Conservation (phyloP, 225 moss, liverwort and hornwort species). For the Climacium dendroides region DNA sequence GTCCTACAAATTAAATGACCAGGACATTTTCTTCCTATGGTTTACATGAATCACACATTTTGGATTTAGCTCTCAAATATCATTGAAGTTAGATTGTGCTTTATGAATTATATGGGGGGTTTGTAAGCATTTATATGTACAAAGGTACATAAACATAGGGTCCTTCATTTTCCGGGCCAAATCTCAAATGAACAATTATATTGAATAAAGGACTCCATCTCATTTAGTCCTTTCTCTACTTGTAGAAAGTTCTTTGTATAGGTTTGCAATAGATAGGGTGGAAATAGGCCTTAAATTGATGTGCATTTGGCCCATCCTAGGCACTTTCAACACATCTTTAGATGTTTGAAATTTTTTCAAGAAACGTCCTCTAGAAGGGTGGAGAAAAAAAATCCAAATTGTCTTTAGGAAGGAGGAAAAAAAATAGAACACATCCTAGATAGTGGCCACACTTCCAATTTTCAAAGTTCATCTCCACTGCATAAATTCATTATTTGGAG, state of each 20-base stretch:
- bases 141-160: no score
- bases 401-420: fast-evolving
- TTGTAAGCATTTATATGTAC: no score
- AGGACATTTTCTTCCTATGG: no score
- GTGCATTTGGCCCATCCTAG: background rate
- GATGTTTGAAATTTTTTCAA: background rate
- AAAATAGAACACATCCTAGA: fast-evolving
- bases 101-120: no score
- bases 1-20: no score
- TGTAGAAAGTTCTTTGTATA: background rate
- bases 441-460: background rate
- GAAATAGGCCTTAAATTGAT: background rate
- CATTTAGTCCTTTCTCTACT: background rate
- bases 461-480: no score
- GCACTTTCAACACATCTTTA: fast-evolving
- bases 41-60: no score
- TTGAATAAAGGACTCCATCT: background rate
- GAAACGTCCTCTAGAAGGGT: no score
- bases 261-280: background rate
- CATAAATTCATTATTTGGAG: no score
- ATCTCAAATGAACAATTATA: no score
- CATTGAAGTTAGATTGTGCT: fast-evolving
- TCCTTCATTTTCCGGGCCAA: no score
- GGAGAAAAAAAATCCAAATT: background rate
- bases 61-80: background rate